Evolutionary conservation across 176 grass and related monocot genomes (phyloP), one percentile per base, ranked within the genome.

Genomic region (Aegilops umbellulata): DNA sequence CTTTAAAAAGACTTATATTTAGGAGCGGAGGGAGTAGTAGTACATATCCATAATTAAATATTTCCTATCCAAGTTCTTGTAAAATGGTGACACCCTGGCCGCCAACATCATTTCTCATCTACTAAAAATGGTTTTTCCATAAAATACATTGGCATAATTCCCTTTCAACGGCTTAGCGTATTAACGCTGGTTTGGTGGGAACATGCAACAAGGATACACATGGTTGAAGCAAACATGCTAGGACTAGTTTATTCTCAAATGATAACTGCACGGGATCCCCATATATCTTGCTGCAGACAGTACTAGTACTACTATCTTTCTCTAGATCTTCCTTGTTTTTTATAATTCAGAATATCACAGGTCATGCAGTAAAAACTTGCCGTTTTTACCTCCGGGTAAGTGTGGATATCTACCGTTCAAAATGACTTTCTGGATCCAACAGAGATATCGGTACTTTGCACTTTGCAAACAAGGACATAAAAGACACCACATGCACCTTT

Each of bases 161-260:
- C 49, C 26, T 69, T 68, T n/a, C 64, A 36, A 24, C 30, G 7
- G 26, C 14, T 46, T 85, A 69, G 83, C 27, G 3, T 85, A 68
- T 84, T 85, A 76, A 53, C 15, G 55, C 41, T 36, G 34, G 12
- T 86, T 49, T 69, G 35, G 62, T 77, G 49, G 63, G 35, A 67
- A 72, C 39, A 46, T 74, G 60, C 39, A 72, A 4, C 17, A 30
- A n/a, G 65, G 27, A 26, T 66, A 60, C 7, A 36, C 3, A 74
- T 27, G 34, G 67, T 23, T 6, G 71, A 76, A 61, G 26, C 35
- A 49, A 73, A 66, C 2, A 57, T 8, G 47, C 35, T 81, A 29
- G 1, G 38, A 41, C 39, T 46, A 60, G n/a, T 12, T 24, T 38
- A 22, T 30, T 39, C 31, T 3, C 1, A 25, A 30, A 12, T 53